phyloP scores from a whole-genome alignment of 1,139 yeast genomes.

The Saccharomycopsis crataegensis region DNA sequence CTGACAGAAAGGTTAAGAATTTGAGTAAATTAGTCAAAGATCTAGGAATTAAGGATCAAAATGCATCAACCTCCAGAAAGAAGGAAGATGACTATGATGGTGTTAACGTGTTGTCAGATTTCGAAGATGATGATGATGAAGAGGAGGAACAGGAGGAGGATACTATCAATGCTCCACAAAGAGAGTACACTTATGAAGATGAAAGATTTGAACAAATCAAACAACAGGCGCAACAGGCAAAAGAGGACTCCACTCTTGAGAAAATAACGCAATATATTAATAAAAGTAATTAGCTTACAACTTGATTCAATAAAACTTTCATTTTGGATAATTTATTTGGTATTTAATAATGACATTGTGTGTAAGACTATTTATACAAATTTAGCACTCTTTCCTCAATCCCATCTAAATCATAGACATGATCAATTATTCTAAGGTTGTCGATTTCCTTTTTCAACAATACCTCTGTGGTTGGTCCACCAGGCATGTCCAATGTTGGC shows the following conservation, averaged over 20 bases:
- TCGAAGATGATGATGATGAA: slow-evolving; percentile 45
- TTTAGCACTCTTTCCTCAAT: slow-evolving; percentile 58
- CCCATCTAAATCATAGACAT: slow-evolving; percentile 50
- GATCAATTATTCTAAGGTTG: slow-evolving; percentile 59
- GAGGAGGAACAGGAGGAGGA: slow-evolving; percentile 60
- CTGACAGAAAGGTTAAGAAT: slow-evolving; percentile 62
- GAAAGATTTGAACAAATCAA: slow-evolving; percentile 31
- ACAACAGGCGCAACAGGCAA: slow-evolving; percentile 5
- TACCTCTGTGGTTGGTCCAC: slow-evolving; percentile 53
- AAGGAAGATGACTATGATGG: slow-evolving; percentile 29
- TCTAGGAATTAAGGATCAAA: slow-evolving; percentile 46
- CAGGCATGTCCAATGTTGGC: slow-evolving; percentile 38
- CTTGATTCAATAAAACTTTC: not conserved
- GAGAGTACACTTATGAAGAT: slow-evolving; percentile 45
- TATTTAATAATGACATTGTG: not conserved
- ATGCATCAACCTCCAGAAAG: slow-evolving; percentile 18
- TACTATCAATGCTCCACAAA: slow-evolving; percentile 27
- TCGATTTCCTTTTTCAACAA: slow-evolving; percentile 69
- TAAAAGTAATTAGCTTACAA: slow-evolving; percentile 7
- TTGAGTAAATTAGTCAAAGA: slow-evolving; percentile 74
- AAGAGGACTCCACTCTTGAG: slow-evolving; percentile 13
- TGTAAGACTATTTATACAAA: slow-evolving; percentile 24
- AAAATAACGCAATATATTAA: slow-evolving; percentile 18
- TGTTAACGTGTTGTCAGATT: slow-evolving; percentile 67
- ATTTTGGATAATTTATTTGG: not conserved